Base-by-base conservation (phyloP, 2,329 filamentous ascomycete species). In the Aspergillus sp. region DNA sequence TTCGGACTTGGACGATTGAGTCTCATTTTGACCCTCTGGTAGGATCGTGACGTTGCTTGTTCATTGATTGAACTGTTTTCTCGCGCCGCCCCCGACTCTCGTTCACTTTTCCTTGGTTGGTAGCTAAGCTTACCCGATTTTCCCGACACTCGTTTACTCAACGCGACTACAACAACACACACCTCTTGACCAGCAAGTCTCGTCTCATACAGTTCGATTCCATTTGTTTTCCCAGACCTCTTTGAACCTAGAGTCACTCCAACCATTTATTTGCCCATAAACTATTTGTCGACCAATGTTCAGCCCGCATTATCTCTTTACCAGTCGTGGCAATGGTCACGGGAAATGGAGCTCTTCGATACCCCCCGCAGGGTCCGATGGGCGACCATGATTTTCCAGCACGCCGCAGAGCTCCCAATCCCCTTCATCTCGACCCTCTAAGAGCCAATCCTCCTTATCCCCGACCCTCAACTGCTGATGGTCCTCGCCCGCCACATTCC, bases 311-410 rank as follows among this genome's bases (percentile, higher is more conserved):
- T 71, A 68, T 64, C 62, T 70, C 58, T 63, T 66, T 66, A 62
- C 58, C 52, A 31, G 58, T 67, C 66, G 74, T 76, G 75, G 73
- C 74, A 72, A 77, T 77, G 75, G 74, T 76, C 75, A 76, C 73
- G 72, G 73, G 71, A 70, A 71, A 72, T 73, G 73, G 69, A 67
- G 68, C 66, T 59, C 61, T 65, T 70, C 71, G 67, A 64, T 72
- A 69, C 64, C 68, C 68, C 62, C 67, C 68, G 61, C 54, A 50
- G 40, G 54, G 39, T 51, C 65, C 65, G 59, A 57, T 64, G 62
- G 69, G 62, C 68, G 67, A 70, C 59, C 67, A 69, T 58, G 68
- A 69, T 60, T 63, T 68, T 54, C 62, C 66, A 58, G 66, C 64
- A 60, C 69, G 68, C 54, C 70, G 68, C 61, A 69, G 66, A 59